phyloP scores from a whole-genome alignment of 108 stramenopile species.

The Nitzschia palea region DNA sequence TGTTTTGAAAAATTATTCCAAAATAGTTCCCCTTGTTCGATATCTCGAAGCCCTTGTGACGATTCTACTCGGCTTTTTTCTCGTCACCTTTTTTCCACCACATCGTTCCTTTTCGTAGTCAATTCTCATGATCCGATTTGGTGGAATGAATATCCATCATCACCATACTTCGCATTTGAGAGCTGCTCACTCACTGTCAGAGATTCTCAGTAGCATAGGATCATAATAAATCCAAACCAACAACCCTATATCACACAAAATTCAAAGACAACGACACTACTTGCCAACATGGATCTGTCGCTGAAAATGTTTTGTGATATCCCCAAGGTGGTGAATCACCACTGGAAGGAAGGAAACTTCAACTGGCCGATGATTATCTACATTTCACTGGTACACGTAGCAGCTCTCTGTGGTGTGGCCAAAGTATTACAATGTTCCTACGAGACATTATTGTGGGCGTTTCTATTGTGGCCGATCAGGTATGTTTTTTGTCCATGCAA shows the following conservation, averaged over 20 bases:
- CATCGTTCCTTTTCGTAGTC: not conserved
- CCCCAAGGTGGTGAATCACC: conserved; percentile 67
- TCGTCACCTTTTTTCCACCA: conserved; percentile 13
- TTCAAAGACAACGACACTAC: not conserved
- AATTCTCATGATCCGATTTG: not conserved
- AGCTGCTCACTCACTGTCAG: too few relatives aligned
- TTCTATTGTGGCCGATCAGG: conserved; percentile 96
- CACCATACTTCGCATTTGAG: too few relatives aligned
- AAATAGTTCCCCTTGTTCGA: not conserved
- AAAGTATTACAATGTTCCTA: conserved; percentile 58
- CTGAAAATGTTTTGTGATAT: conserved; percentile 75
- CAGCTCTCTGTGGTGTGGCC: conserved; percentile 78
- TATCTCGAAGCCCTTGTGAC: not conserved
- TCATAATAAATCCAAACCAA: too few relatives aligned
- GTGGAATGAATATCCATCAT: too few relatives aligned
- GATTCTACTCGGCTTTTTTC: not conserved
- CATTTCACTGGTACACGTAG: conserved; percentile 87
- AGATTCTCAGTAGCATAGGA: too few relatives aligned
- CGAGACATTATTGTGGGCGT: conserved; percentile 93
- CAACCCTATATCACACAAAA: not conserved
- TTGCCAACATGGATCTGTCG: conserved; percentile 69
- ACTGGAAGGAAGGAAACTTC: conserved; percentile 90
- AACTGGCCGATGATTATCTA: conserved; percentile 99
- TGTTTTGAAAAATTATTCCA: too few relatives aligned
- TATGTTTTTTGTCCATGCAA: conserved; percentile 30